These are phyloP conservation scores for Flaveria brownii DNA, from an alignment of 129 eudicot genomes.

Conservation along the genomic window DNA sequence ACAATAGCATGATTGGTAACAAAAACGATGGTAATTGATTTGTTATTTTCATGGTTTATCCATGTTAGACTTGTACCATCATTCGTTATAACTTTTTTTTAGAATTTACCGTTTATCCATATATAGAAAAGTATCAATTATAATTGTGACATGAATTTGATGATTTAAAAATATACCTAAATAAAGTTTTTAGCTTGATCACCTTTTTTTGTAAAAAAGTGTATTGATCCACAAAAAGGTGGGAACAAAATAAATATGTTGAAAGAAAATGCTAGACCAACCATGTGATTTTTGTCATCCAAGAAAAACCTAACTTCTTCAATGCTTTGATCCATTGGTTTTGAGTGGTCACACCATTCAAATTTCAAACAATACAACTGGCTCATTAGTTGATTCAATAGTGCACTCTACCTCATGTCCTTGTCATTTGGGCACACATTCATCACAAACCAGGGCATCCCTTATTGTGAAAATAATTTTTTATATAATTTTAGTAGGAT, in stretches of 20 bases:
- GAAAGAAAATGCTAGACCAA: conserved; percentile 34
- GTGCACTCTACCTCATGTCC: conserved; percentile 46
- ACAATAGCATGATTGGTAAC: not conserved
- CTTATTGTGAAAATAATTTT: not conserved
- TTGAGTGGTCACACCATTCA: conserved; percentile 38
- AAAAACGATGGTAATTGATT: too few species aligned
- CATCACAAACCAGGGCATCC: conserved; percentile 6
- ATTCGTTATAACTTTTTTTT: too few species aligned
- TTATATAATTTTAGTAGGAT: not conserved
- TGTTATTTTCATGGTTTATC: too few species aligned
- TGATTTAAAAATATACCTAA: not conserved
- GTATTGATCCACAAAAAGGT: not conserved
- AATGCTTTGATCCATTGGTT: conserved; percentile 27
- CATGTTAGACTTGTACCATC: too few species aligned
- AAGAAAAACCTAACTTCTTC: conserved; percentile 30
- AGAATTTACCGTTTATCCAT: too few species aligned
- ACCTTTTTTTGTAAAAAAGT: not conserved
- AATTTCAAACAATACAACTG: conserved; percentile 30
- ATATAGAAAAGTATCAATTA: not conserved
- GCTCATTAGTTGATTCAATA: conserved; percentile 4
- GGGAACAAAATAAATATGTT: conserved; percentile 18
- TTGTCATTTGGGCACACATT: conserved; percentile 39
- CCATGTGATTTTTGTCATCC: conserved; percentile 42
- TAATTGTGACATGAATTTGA: not conserved
- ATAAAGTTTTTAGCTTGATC: not conserved